These are phyloP conservation scores for Micractinium sp. DNA, from an alignment of 139 green algal species.

Conservation along the genomic window DNA sequence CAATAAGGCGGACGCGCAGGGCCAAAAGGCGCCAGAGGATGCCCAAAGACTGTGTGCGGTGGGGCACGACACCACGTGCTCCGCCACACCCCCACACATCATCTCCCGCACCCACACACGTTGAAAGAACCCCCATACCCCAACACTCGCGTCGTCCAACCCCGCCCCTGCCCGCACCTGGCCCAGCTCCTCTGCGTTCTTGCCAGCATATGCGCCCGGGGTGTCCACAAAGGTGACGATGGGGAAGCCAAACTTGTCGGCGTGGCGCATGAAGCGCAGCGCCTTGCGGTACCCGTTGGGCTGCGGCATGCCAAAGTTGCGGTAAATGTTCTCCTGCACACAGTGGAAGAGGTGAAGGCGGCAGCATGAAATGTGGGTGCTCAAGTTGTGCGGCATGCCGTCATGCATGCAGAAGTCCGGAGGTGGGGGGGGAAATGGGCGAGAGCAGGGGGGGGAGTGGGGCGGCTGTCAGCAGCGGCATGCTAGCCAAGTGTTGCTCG, in stretches of 20 bases:
- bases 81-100: neutral
- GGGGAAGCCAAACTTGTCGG: conserved; percentile 94
- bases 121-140: too few relatives aligned
- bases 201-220: conserved; percentile 92
- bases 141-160: too few relatives aligned
- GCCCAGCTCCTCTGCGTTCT: conserved; percentile 92
- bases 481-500: too few relatives aligned
- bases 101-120: neutral
- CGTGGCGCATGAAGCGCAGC: conserved; percentile 96
- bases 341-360: neutral
- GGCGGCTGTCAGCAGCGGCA: too few relatives aligned
- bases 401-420: neutral
- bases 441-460: too few relatives aligned
- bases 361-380: neutral
- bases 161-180: conserved; percentile 67
- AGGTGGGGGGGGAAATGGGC: too few relatives aligned
- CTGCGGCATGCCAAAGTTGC: conserved; percentile 97
- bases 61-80: too few relatives aligned
- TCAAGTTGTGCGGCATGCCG: too few relatives aligned
- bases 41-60: too few relatives aligned
- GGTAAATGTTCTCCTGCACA: conserved; percentile 90
- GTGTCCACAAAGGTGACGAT: conserved; percentile 99
- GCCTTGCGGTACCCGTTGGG: conserved; percentile 97
- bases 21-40: too few relatives aligned
- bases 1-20: too few relatives aligned